A percentile compares a stretch with the other conserved stretches of the same genome.
Evolutionary conservation across 1,284 basidiomycete genomes (phyloP).

Genomic region (Paramarasmius palmivorus): DNA sequence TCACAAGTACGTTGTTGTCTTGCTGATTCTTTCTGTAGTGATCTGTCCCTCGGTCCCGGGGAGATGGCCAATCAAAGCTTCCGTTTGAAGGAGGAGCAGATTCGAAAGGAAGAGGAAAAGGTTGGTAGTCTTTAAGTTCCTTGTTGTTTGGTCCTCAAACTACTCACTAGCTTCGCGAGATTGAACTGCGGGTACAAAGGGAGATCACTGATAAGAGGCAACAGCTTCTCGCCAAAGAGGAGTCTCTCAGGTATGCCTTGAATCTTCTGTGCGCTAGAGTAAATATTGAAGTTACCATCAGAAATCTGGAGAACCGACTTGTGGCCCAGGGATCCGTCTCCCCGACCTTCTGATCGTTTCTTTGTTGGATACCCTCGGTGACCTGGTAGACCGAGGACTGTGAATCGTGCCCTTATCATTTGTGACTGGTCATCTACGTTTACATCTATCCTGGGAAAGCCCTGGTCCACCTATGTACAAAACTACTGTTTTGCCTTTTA

Average conservation of each 20-base stretch:
- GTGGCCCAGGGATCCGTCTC: slow-evolving; percentile 54
- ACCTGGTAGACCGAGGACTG: no score
- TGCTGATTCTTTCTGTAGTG: slow-evolving; percentile 64
- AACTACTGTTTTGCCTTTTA: no score
- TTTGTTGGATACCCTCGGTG: no score
- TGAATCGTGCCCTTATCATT: no score
- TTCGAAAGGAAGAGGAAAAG: slow-evolving; percentile 96
- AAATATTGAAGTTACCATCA: slow-evolving; percentile 22
- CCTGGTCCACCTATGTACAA: no score
- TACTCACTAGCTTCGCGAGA: slow-evolving; percentile 75
- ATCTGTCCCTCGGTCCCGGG: slow-evolving; percentile 69
- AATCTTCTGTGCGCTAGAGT: not conserved
- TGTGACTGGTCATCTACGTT: no score
- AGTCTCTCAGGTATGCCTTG: slow-evolving; percentile 67
- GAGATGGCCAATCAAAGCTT: slow-evolving; percentile 94
- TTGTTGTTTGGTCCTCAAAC: not conserved
- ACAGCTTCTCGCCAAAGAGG: slow-evolving; percentile 89
- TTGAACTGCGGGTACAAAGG: slow-evolving; percentile 93
- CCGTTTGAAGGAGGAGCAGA: slow-evolving; percentile 95
- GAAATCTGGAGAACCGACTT: slow-evolving; percentile 79
- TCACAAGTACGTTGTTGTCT: slow-evolving; percentile 13
- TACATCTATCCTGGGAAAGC: no score
- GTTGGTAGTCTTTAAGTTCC: slow-evolving; percentile 30
- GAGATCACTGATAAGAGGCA: slow-evolving; percentile 98
- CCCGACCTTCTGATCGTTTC: no score